These are phyloP conservation scores for Arachis stenosperma DNA, from an alignment of 306 rosid species.

Conservation along the genomic window DNA sequence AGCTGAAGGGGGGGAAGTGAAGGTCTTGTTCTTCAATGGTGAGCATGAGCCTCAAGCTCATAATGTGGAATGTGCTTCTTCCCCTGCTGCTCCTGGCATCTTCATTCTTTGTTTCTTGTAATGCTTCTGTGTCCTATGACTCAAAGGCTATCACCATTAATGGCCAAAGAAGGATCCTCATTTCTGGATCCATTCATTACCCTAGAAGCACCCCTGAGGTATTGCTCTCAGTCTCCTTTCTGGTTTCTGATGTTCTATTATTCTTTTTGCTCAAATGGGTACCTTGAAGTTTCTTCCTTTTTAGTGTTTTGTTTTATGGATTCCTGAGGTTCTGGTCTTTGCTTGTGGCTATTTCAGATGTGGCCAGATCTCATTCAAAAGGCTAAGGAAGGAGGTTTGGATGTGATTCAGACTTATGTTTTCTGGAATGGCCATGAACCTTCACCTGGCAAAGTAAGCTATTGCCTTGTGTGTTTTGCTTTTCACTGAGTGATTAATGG, in stretches of 20 bases:
- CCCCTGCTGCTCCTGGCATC: slow-evolving; percentile 42
- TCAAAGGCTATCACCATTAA: slow-evolving; percentile 83
- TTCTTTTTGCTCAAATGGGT: slow-evolving; percentile 44
- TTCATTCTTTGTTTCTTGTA: slow-evolving; percentile 50
- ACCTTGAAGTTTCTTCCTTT: slow-evolving; percentile 40
- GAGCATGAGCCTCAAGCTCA: slow-evolving; percentile 57
- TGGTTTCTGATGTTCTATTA: slow-evolving; percentile 27
- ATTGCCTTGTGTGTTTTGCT: slow-evolving; percentile 24
- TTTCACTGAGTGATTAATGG: slow-evolving; percentile 10
- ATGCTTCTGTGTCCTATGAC: slow-evolving; percentile 89
- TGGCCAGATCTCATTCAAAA: slow-evolving; percentile 99
- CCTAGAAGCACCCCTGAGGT: slow-evolving; percentile 99
- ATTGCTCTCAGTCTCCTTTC: slow-evolving; percentile 55
- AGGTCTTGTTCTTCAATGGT: slow-evolving; percentile 8
- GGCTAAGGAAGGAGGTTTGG: slow-evolving; percentile 97
- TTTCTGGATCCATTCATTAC: slow-evolving; percentile 99
- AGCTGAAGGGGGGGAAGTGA: slow-evolving; percentile 26
- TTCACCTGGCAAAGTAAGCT: slow-evolving; percentile 75
- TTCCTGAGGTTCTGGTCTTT: slow-evolving; percentile 36
- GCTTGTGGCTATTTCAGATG: slow-evolving; percentile 63
- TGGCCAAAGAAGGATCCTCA: slow-evolving; percentile 91
- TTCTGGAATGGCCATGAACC: slow-evolving; percentile 99
- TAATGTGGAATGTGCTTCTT: slow-evolving; percentile 59
- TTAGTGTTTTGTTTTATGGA: slow-evolving; percentile 10
- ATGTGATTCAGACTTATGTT: slow-evolving; percentile 96